Conservation (phyloP, 2,329 filamentous ascomycete genomes). For the Capronia coronata region DNA sequence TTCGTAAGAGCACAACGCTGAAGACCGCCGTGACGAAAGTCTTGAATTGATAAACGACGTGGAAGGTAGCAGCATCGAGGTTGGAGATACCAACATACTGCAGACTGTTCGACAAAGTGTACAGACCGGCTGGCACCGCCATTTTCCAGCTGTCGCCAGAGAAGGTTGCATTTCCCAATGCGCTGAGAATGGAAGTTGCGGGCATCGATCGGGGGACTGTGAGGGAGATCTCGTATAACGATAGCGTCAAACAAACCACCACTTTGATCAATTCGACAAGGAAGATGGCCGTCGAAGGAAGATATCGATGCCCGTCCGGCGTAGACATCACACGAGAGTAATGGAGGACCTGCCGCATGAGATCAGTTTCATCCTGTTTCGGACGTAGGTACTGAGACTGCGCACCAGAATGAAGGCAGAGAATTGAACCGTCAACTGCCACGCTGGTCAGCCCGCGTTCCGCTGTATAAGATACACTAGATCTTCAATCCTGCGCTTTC, state of each 20-base stretch:
- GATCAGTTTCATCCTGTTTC: neutral
- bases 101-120: constrained; percentile 87
- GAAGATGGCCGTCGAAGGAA: constrained; percentile 88
- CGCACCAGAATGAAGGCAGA: constrained; percentile 41
- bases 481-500: constrained; percentile 14
- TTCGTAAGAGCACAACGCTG: constrained; percentile 68
- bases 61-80: constrained; percentile 84
- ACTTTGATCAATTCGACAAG: constrained; percentile 90
- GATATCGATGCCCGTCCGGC: constrained; percentile 75
- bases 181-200: constrained; percentile 70
- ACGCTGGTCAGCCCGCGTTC: constrained; percentile 14
- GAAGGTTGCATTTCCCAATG: constrained; percentile 75
- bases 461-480: no score
- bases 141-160: constrained; percentile 91
- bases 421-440: constrained; percentile 40
- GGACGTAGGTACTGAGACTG: constrained; percentile 4
- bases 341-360: constrained; percentile 65
- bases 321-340: constrained; percentile 93
- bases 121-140: constrained; percentile 78
- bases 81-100: constrained; percentile 91
- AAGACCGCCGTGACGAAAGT: constrained; percentile 86
- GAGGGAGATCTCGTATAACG: constrained; percentile 77
- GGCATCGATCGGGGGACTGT: constrained; percentile 72
- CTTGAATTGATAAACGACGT: constrained; percentile 90
- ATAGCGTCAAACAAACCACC: constrained; percentile 74